Evolutionary conservation across 305 asterid genomes (phyloP), one percentile per base, ranked within the genome.

Genomic region (Fraxinus angustifolia): DNA sequence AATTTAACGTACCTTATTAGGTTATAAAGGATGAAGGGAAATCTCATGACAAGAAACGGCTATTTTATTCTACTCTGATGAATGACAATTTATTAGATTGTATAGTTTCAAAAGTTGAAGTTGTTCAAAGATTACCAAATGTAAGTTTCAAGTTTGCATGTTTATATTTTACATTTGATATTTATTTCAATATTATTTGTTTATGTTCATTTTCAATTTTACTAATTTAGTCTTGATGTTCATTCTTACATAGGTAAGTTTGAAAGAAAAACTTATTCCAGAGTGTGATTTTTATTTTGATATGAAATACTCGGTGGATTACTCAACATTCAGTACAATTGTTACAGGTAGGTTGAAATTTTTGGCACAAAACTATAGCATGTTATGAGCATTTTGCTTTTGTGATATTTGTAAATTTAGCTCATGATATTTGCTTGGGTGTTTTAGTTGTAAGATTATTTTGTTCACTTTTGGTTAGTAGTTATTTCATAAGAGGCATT

Each of bases 71-170:
- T 81, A 85, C 90, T 79, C 73, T 89, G 78, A 80, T 87, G 89
- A 89, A 89, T 23, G 92, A 89, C 87, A 89, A 89, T 87, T 73
- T 83, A 78, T 85, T 89, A 75, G 92, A 89, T 50, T 85, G 90
- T 80, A 72, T 89, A 78, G 84, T 89, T 84, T 87, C 92, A 76
- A 89, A 87, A 89, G 90, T 87, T 50, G 79, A 85, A 81, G 89
- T 89, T 79, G 86, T 89, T 82, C 90, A 87, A 81, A 81, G 81
- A 77, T 80, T 83, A 80, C 84, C 88, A 79, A 70, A 78, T 68
- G 92, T 89, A 87, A 65, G 92, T 82, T 75, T 68, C 81, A 45
- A 72, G 11, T 71, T 76, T 19, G 78, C 75, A 23, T 16, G 34
- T 77, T 80, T 84, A 62, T 42, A 42, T 79, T 45, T 42, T 35